Evolutionary conservation across 768 basidiomycete genomes (phyloP), one percentile per base, ranked within the genome.

Genomic region (Postia placenta): DNA sequence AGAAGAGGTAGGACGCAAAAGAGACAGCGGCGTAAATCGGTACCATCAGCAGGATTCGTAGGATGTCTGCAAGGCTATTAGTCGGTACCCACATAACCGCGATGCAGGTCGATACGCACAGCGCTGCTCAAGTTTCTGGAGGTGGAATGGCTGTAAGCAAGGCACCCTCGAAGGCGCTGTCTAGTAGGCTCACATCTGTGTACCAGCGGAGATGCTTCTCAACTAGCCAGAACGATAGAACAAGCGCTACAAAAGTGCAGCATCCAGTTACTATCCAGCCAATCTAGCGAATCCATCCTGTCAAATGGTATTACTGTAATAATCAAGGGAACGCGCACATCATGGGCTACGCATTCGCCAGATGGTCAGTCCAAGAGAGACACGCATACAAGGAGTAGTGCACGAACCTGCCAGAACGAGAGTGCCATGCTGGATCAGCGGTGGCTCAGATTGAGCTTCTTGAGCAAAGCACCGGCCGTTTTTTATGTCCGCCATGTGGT

Each of bases 21-120:
- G 79, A 83, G 63, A 84, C 78, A 33, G 75, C 59, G 7, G 83
- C 80, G 60, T 91, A 91, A 26, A 87, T 72, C 2, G 86, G 85
- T 2, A 87, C 84, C 81, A 91, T 81, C 65, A 89, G 79, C 20
- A 91, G 72, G 17, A 89, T 67, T 7, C 87, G 81, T 42, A 87
- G 75, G 56, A 87, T 84, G 60, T 86, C 82, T 85, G 17, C 19
- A 22, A 24, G 2, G 20, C 30, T 17, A 50, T 42, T 6, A 49
- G 28, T 35, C 42, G 33, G n/a, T n/a, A 46, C 22, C 50, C 35
- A 39, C 45, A 26, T 1, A 30, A 19, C 15, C 47, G 36, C 19
- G 33, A 2, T 26, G 0, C 27, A 42, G 17, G 28, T 23, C 11
- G 14, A 23, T 11, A 56, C 75, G 27, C 56, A 83, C 84, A 83